Evolutionary conservation across 805 yeast genomes (phyloP).

Genomic region (Cyberlindnera saturnus): DNA sequence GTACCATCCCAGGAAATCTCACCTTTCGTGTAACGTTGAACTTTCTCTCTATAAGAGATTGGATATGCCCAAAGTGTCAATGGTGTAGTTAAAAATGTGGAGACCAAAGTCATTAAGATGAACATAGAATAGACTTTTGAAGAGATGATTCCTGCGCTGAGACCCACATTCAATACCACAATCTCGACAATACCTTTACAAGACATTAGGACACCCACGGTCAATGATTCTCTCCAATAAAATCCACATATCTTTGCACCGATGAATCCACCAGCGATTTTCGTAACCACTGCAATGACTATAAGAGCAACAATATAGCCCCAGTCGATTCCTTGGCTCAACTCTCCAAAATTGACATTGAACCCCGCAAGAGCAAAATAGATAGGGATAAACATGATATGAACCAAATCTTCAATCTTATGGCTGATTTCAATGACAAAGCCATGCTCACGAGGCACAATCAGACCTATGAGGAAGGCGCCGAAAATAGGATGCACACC

Average conservation of each 20-base stretch:
- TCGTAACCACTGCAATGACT: conserved; percentile 60
- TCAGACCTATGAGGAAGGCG: conserved; percentile 71
- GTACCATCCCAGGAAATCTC: conserved; percentile 28
- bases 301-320: conserved; percentile 67
- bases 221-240: conserved; percentile 64
- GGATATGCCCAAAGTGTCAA: conserved; percentile 61
- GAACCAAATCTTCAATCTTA: conserved; percentile 73
- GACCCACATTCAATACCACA: conserved; percentile 70
- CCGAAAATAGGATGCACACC: conserved; percentile 88
- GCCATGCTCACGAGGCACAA: conserved; percentile 71
- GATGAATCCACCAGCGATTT: conserved; percentile 58
- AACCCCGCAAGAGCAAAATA: conserved; percentile 80
- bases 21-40: conserved; percentile 26
- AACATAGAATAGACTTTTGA: conserved; percentile 71
- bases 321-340: conserved; percentile 69
- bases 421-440: conserved; percentile 65
- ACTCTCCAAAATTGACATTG: conserved; percentile 57
- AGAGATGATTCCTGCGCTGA: conserved; percentile 62
- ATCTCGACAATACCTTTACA: conserved; percentile 87
- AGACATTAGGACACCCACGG: conserved; percentile 80
- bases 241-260: conserved; percentile 59
- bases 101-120: conserved; percentile 72
- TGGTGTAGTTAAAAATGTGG: conserved; percentile 79
- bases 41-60: conserved; percentile 47
- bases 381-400: conserved; percentile 64